These are phyloP conservation scores for Cyclocybe cylindracea DNA, from an alignment of 768 basidiomycete genomes.

Conservation along the genomic window DNA sequence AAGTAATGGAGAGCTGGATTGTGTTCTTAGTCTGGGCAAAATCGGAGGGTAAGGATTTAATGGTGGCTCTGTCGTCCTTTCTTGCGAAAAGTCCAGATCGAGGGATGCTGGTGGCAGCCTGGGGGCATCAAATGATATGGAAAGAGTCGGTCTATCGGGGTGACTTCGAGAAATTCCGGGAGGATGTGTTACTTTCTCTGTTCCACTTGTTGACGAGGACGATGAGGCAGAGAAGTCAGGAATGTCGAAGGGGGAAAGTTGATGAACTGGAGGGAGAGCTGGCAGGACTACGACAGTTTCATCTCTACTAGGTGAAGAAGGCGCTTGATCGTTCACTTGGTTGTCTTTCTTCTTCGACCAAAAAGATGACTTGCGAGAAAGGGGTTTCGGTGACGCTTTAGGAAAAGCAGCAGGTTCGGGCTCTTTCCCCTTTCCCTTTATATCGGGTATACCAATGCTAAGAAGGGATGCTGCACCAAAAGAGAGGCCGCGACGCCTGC, in stretches of 20 bases:
- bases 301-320: constrained; percentile 9
- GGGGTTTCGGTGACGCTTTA: constrained; percentile 34
- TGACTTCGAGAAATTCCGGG: constrained; percentile 1
- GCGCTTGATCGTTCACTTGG: constrained; percentile 3
- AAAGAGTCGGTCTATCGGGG: background rate
- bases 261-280: constrained; percentile 28
- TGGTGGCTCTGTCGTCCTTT: background rate
- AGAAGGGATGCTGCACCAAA: constrained; percentile 49
- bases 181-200: background rate
- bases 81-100: background rate
- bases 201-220: constrained; percentile 2
- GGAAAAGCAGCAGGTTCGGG: constrained; percentile 22
- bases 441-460: constrained; percentile 31
- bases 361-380: constrained; percentile 65
- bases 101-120: too few relatives aligned
- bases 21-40: constrained; percentile 33
- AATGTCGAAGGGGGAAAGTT: constrained; percentile 28
- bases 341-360: constrained; percentile 55
- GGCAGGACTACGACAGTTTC: constrained; percentile 12
- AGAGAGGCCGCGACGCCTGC: constrained; percentile 57
- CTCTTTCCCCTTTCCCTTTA: constrained; percentile 50
- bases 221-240: constrained; percentile 6
- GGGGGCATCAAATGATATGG: too few relatives aligned
- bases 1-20: constrained; percentile 70
- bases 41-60: background rate